phyloP scores from a whole-genome alignment of 129 eudicot species.

The Calendula officinalis region DNA sequence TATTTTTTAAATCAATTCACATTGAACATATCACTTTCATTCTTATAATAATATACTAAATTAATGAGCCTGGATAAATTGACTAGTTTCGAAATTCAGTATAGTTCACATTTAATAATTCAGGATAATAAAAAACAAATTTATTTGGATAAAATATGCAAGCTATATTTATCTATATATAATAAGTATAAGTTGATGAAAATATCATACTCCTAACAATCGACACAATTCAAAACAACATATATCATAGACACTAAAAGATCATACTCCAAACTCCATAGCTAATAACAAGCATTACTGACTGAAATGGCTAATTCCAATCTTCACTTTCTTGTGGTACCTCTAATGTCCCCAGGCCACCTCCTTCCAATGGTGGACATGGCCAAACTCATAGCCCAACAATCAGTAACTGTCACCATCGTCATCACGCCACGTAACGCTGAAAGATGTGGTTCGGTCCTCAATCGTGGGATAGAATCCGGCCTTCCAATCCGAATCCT shows the following conservation, averaged over 20 bases:
- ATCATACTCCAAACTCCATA: neutral
- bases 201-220: no score
- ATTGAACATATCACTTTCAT: no score
- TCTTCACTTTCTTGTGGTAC: slow-evolving; percentile 45
- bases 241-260: neutral
- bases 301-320: slow-evolving; percentile 1
- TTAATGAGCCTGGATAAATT: no score
- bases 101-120: no score
- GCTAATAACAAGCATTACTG: no score
- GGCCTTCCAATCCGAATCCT: slow-evolving; percentile 38
- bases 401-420: slow-evolving; percentile 31
- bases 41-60: no score
- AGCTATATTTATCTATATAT: no score
- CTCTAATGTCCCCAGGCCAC: slow-evolving; percentile 52
- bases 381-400: slow-evolving; percentile 46
- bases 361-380: slow-evolving; percentile 54
- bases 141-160: no score
- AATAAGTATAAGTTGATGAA: no score
- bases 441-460: slow-evolving; percentile 18
- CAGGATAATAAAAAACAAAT: no score
- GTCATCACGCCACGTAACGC: slow-evolving; percentile 40
- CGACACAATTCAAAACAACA: neutral
- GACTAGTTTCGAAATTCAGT: no score
- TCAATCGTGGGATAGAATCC: slow-evolving; percentile 32
- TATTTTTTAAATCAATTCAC: no score